Percentiles rank a stretch among this genome's conserved stretches.
Conservation (phyloP, 169 alveolate genomes). For the Cryptosporidium baileyi region DNA sequence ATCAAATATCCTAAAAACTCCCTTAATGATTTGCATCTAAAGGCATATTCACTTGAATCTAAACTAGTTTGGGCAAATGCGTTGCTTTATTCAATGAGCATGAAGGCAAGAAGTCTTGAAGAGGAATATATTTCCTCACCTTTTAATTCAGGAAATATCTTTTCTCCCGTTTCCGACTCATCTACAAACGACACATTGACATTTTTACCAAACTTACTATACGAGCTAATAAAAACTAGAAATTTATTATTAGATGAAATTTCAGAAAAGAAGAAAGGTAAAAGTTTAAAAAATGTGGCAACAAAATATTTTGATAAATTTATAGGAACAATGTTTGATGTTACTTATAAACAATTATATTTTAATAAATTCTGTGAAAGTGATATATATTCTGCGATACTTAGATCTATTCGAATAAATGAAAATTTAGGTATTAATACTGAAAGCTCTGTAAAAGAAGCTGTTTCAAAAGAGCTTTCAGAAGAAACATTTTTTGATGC, state of each 20-base stretch:
- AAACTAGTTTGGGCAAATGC: slow-evolving; percentile 56
- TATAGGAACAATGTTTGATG: slow-evolving; percentile 34
- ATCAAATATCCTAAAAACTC: slow-evolving; percentile 16
- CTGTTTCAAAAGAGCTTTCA: background rate
- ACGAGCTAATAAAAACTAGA: slow-evolving; percentile 46
- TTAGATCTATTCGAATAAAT: background rate
- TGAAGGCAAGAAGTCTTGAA: background rate
- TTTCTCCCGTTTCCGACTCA: background rate
- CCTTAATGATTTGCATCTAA: slow-evolving; percentile 15
- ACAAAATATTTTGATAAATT: slow-evolving; percentile 36
- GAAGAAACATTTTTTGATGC: slow-evolving; percentile 63
- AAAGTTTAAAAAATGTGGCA: background rate
- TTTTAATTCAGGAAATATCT: background rate
- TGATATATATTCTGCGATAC: slow-evolving; percentile 39
- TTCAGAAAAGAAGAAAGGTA: background rate
- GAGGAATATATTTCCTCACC: background rate
- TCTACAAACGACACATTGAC: background rate
- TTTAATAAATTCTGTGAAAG: background rate
- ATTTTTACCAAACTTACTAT: slow-evolving; percentile 35
- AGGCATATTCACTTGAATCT: slow-evolving; percentile 47
- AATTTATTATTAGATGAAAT: slow-evolving; percentile 36
- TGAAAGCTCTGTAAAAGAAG: background rate
- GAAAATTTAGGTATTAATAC: background rate
- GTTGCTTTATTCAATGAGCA: slow-evolving; percentile 39
- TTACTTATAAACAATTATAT: slow-evolving; percentile 1